Evolutionary conservation across 139 green algal genomes (phyloP).

Genomic region (Diplosphaera chodatii): DNA sequence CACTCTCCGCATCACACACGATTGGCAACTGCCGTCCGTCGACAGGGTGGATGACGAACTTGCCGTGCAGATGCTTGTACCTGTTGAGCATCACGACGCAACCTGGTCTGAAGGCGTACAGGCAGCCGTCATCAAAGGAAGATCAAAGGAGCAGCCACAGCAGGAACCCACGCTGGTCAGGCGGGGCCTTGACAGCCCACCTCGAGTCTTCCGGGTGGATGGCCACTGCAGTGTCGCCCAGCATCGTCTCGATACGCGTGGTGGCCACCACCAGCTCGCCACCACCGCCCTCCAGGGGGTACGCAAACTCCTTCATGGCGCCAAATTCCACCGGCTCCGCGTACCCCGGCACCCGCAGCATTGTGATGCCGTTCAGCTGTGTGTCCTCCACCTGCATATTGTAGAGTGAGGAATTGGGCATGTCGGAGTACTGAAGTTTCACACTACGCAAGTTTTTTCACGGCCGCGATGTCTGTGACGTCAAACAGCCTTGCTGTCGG

Average conservation of each 20-base stretch:
- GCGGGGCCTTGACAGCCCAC: no score
- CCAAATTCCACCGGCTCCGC: slow-evolving; percentile 89
- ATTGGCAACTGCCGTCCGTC: slow-evolving; percentile 82
- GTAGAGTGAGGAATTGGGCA: no score
- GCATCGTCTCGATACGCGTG: slow-evolving; percentile 90
- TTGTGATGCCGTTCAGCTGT: slow-evolving; percentile 68
- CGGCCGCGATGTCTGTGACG: no score
- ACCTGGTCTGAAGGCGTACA: neutral
- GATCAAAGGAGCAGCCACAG: no score
- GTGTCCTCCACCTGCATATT: slow-evolving; percentile 94
- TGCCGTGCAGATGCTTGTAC: slow-evolving; percentile 79
- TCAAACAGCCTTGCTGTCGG: no score
- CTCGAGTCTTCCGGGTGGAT: slow-evolving; percentile 89
- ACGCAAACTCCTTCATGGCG: slow-evolving; percentile 89
- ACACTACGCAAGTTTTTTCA: no score
- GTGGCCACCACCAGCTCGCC: slow-evolving; percentile 85
- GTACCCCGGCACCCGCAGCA: slow-evolving; percentile 74
- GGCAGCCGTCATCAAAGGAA: no score
- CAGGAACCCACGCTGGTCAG: no score
- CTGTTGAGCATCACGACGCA: slow-evolving; percentile 5
- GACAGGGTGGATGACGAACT: slow-evolving; percentile 78
- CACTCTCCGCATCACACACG: slow-evolving; percentile 88
- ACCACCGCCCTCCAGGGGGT: slow-evolving; percentile 75
- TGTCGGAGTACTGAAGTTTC: no score
- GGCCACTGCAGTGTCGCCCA: slow-evolving; percentile 91